These are phyloP conservation scores for Eimeria brunetti DNA, from an alignment of 169 alveolate species.

Conservation along the genomic window DNA sequence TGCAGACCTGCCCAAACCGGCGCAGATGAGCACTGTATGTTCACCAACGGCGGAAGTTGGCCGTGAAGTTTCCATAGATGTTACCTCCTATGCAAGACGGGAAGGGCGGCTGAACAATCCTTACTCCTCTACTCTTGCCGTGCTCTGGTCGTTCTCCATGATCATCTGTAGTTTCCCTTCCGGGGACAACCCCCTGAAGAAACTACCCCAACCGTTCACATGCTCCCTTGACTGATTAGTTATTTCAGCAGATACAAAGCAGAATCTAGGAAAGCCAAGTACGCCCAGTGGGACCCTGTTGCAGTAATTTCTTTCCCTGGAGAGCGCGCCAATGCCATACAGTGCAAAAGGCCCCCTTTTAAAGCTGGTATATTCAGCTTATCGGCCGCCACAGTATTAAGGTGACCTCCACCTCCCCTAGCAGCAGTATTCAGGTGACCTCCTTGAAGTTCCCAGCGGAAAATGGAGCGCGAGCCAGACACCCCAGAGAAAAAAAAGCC, in stretches of 20 bases:
- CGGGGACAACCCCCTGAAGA: slow-evolving; percentile 27
- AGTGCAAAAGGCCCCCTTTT: neutral
- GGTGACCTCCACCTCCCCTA: no score
- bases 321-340: neutral
- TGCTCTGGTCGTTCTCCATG: neutral
- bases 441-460: neutral
- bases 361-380: neutral
- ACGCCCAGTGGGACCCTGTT: neutral
- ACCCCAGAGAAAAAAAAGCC: neutral
- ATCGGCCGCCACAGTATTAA: neutral
- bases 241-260: neutral
- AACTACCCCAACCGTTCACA: neutral
- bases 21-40: neutral
- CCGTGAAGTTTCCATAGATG: neutral
- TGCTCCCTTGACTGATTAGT: neutral
- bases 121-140: neutral
- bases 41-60: neutral
- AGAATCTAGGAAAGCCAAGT: neutral
- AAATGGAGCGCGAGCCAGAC: neutral
- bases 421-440: slow-evolving; percentile 6
- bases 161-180: slow-evolving; percentile 3
- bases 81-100: neutral
- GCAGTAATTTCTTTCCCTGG: neutral
- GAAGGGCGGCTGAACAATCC: neutral
- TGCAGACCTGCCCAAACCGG: neutral